Base-by-base conservation (phyloP, 805 yeast genomes). In the Tetrapisispora taiwanensis region DNA sequence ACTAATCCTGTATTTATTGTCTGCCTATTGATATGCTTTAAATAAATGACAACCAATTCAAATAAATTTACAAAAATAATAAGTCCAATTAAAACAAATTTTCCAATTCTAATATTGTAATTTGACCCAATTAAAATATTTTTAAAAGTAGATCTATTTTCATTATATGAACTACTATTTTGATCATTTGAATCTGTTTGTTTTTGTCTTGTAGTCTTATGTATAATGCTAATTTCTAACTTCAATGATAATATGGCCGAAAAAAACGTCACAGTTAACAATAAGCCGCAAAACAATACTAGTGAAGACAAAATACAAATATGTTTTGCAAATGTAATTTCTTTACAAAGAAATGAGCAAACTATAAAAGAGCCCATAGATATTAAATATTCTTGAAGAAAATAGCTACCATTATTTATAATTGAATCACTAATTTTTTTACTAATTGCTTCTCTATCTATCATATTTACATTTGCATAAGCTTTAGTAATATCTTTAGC, bases 221-320 rank as follows among this genome's bases (percentile, higher is more conserved):
- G 86, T 43, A 92, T 92, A 46, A 84, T 72, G 60, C 78, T 79
- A 61, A 90, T 85, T 64, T 92, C 96, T 39, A 90, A 79, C 66
- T 90, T 90, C 62, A 90, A 73, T 2, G 95, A 79, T 52, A 90
- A 73, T 43, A 86, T 76, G 3, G 95, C 88, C 14, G 94, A 71
- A 62, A 73, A 89, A 63, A 88, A 88, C 1, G 96, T 85, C 56
- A 78, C 77, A 17, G 86, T 78, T 59, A 85, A 72, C 35, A 85
- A 49, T 43, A 83, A 68, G 62, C 92, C 97, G 52, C 74, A 79
- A 3, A 76, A 63, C 55, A 90, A 65, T 42, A 87, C 78, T 52
- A 81, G 70, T 9, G 86, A 75, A 45, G 85, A 72, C 49, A 90
- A 68, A 43, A 84, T 71, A 59, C 94, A 84, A 61, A 92, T 89